Evolutionary conservation across 1,284 basidiomycete species (phyloP).

Genomic region (Agroathelia rolfsii): DNA sequence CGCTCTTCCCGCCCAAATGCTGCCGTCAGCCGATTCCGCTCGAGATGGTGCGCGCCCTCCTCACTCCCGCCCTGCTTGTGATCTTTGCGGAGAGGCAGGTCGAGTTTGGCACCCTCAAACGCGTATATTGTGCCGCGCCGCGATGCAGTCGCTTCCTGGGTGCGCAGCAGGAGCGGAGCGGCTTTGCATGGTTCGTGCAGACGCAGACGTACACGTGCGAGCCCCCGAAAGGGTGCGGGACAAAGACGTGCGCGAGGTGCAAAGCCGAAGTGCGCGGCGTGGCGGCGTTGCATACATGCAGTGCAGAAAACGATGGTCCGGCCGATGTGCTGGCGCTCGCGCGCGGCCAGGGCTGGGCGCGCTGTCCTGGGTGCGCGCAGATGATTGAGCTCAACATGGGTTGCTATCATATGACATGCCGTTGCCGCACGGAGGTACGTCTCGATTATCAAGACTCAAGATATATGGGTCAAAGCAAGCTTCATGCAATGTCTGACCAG

Average conservation of each 20-base stretch:
- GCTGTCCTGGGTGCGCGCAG: conserved; percentile 33
- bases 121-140: conserved; percentile 34
- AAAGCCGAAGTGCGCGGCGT: conserved; percentile 16
- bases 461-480: too few species aligned
- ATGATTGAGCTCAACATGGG: conserved; percentile 36
- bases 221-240: conserved; percentile 18
- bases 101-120: conserved; percentile 27
- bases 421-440: conserved; percentile 32
- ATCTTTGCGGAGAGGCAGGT: conserved; percentile 21
- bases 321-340: conserved; percentile 32
- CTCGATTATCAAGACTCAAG: too few species aligned
- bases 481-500: too few species aligned
- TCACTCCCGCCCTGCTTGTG: conserved; percentile 16
- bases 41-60: conserved; percentile 17
- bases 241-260: conserved; percentile 25
- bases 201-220: conserved; percentile 16
- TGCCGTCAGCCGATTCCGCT: conserved; percentile 27
- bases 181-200: conserved; percentile 9
- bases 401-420: conserved; percentile 43
- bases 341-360: conserved; percentile 33
- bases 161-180: conserved; percentile 18
- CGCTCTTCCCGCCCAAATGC: conserved; percentile 36
- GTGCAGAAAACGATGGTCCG: conserved; percentile 26
- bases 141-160: conserved; percentile 33
- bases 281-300: conserved; percentile 17